Evolutionary conservation across 257 asterid genomes (phyloP).

Genomic region (Solanum medicagineum): DNA sequence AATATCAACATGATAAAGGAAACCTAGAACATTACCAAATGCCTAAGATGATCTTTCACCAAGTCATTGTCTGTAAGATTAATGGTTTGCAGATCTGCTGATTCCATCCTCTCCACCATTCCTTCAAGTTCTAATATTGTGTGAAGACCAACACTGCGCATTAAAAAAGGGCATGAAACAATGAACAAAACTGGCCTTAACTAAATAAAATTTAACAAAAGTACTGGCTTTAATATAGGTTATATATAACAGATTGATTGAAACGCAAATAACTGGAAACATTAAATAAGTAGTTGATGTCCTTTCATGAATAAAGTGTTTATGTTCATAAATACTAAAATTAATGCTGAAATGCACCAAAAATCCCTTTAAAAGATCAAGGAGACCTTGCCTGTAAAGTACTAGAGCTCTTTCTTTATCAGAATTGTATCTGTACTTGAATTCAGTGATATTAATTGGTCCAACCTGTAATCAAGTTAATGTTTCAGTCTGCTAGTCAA

Average conservation of each 20-base stretch:
- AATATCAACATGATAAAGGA: not conserved
- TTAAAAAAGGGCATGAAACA: not conserved
- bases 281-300: not conserved
- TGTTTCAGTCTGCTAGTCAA: not conserved
- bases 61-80: conserved; percentile 73
- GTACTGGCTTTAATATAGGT: not conserved
- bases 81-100: conserved; percentile 44
- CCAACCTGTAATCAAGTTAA: conserved; percentile 49
- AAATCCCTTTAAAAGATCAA: not conserved
- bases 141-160: conserved; percentile 78
- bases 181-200: not conserved
- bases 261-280: not conserved
- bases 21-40: conserved; percentile 40
- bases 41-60: conserved; percentile 91
- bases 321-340: not conserved
- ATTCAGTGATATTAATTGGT: conserved; percentile 76
- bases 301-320: not conserved
- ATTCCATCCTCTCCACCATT: conserved; percentile 48
- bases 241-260: not conserved
- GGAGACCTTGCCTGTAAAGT: conserved; percentile 56
- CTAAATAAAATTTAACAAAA: not conserved
- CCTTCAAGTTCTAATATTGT: conserved; percentile 58
- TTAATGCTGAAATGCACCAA: not conserved
- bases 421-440: conserved; percentile 68
- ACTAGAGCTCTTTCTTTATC: conserved; percentile 59